Evolutionary conservation across 306 rosid genomes (phyloP).

Genomic region (Quercus engelmannii): DNA sequence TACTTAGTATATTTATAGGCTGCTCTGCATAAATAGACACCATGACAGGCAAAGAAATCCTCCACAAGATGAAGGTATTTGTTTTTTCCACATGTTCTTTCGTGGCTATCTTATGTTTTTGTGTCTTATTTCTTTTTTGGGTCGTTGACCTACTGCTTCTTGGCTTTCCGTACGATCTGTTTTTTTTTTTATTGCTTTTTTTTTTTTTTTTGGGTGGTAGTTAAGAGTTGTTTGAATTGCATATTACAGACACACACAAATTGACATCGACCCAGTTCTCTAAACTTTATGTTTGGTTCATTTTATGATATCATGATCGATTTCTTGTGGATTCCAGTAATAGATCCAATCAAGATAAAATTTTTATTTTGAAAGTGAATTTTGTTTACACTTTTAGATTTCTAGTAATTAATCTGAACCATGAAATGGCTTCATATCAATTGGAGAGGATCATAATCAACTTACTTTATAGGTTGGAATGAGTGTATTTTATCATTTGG

Average conservation of each 20-base stretch:
- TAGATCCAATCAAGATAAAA: neutral
- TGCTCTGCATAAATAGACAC: neutral
- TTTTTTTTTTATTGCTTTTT: neutral
- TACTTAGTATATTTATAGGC: conserved; percentile 4
- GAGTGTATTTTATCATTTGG: neutral
- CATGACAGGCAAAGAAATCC: conserved; percentile 75
- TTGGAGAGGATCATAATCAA: too few relatives aligned
- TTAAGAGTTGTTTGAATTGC: neutral
- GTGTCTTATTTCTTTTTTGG: neutral
- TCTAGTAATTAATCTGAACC: too few relatives aligned
- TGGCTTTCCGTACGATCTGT: neutral
- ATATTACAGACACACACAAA: neutral
- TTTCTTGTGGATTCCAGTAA: neutral
- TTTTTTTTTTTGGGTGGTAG: neutral
- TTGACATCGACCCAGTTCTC: neutral
- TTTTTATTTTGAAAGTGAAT: too few relatives aligned
- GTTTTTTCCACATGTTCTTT: neutral
- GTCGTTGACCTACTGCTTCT: neutral
- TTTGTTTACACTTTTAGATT: too few relatives aligned
- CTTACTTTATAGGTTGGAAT: neutral
- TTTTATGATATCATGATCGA: neutral
- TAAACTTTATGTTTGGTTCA: neutral
- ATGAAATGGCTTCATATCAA: too few relatives aligned
- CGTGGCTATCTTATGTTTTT: neutral
- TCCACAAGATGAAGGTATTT: conserved; percentile 80